These are phyloP conservation scores for Trichoderma sp. DNA, from an alignment of 2,329 filamentous ascomycete genomes.

Conservation along the genomic window DNA sequence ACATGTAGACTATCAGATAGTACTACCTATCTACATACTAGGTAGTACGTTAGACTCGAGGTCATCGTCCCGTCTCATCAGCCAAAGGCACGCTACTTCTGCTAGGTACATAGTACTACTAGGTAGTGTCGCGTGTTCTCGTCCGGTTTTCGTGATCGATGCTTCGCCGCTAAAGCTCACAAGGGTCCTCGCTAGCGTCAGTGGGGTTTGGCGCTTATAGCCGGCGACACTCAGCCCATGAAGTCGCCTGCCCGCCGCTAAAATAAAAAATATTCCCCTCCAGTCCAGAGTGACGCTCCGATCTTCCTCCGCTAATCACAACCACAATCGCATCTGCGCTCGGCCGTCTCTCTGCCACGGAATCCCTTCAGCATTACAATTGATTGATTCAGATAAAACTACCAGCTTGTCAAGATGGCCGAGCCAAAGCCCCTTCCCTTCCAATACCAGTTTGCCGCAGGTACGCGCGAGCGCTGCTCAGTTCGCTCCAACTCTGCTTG, in stretches of 20 bases:
- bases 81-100: neutral
- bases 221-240: conserved; percentile 13
- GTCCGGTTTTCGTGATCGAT: neutral
- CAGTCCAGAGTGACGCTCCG: conserved; percentile 13
- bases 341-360: conserved; percentile 21
- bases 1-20: no score
- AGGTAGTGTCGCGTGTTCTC: conserved; percentile 6
- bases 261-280: conserved; percentile 13
- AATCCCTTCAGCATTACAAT: conserved; percentile 21
- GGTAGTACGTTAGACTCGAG: no score
- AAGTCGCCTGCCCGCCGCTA: conserved; percentile 6
- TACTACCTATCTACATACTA: no score
- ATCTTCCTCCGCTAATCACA: conserved; percentile 18
- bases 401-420: conserved; percentile 51
- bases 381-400: neutral
- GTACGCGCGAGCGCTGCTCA: conserved; percentile 45
- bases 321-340: conserved; percentile 12
- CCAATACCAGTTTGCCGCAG: conserved; percentile 91
- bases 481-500: neutral
- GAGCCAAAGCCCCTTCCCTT: conserved; percentile 78
- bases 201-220: conserved; percentile 19
- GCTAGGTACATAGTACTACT: no score
- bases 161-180: conserved; percentile 1
- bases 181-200: conserved; percentile 6
- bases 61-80: neutral